A percentile compares a stretch with the other conserved stretches of the same genome.
phyloP scores from a whole-genome alignment of 2,329 filamentous ascomycete genomes.

The Neocucurbitaria cava region DNA sequence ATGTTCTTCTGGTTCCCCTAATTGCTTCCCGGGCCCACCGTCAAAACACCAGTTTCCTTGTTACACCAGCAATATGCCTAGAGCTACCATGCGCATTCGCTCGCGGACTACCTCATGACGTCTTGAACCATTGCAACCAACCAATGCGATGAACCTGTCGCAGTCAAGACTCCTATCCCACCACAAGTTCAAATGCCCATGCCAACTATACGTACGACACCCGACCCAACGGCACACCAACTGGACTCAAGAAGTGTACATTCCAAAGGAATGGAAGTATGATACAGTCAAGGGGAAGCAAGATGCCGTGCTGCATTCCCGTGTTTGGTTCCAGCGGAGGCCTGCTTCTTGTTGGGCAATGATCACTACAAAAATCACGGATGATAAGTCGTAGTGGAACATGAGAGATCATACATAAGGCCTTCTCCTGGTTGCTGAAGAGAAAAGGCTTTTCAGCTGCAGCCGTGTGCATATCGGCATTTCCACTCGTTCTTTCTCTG shows the following conservation, averaged over 20 bases:
- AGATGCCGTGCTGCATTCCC: conserved; percentile 28
- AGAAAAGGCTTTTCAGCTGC: conserved; percentile 6
- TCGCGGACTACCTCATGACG: background rate
- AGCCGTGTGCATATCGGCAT: conserved; percentile 13
- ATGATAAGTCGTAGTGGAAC: conserved; percentile 4
- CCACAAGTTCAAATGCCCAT: background rate
- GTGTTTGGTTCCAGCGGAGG: conserved; percentile 17
- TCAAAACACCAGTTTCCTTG: conserved; percentile 2
- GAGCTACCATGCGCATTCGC: background rate
- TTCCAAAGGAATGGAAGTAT: background rate
- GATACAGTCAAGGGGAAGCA: conserved; percentile 19
- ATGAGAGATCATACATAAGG: conserved; percentile 19
- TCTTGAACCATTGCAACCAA: background rate
- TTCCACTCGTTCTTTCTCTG: conserved; percentile 19
- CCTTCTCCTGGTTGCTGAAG: background rate
- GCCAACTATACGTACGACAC: background rate
- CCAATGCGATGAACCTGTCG: background rate
- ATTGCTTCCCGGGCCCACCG: conserved; percentile 7
- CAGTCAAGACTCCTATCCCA: background rate
- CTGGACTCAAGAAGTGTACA: background rate
- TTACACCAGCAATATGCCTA: conserved; percentile 11
- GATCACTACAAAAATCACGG: background rate
- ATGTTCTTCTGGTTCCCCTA: conserved; percentile 10
- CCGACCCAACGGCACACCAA: background rate
- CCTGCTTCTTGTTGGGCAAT: conserved; percentile 11